These are phyloP conservation scores for Fusarium compactum DNA, from an alignment of 2,329 filamentous ascomycete genomes.

Conservation along the genomic window DNA sequence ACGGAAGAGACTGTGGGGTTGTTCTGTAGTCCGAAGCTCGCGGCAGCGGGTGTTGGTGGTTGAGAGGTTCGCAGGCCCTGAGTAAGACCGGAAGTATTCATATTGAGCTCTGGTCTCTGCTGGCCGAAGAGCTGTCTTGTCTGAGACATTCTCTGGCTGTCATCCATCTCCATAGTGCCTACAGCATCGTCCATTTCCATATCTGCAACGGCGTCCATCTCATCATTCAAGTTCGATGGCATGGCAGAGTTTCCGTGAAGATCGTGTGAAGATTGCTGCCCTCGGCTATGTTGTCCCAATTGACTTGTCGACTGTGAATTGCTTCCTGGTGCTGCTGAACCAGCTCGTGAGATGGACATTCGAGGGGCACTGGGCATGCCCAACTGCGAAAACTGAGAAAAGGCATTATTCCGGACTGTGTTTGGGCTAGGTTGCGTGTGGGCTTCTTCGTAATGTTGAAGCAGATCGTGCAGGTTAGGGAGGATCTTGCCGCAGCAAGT, in stretches of 20 bases:
- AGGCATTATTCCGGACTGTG: conserved; percentile 55
- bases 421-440: conserved; percentile 78
- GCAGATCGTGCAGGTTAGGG: conserved; percentile 90
- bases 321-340: conserved; percentile 47
- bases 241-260: conserved; percentile 60
- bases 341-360: conserved; percentile 52
- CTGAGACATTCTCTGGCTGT: conserved; percentile 75
- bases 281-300: conserved; percentile 53
- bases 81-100: conserved; percentile 80
- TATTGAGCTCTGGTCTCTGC: conserved; percentile 77
- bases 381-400: conserved; percentile 56
- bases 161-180: conserved; percentile 72
- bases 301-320: conserved; percentile 48
- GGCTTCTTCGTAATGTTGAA: conserved; percentile 96
- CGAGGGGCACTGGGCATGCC: conserved; percentile 51
- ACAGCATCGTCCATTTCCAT: conserved; percentile 96
- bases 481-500: conserved; percentile 92
- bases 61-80: conserved; percentile 88
- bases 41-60: conserved; percentile 84
- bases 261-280: conserved; percentile 48
- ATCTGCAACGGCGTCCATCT: conserved; percentile 88
- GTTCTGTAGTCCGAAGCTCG: conserved; percentile 84
- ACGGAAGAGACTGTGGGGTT: conserved; percentile 98
- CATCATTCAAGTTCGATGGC: conserved; percentile 59
- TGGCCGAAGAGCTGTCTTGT: conserved; percentile 76